Evolutionary conservation across 2,329 filamentous ascomycete genomes (phyloP).

Genomic region (Aspergillus caelatus): DNA sequence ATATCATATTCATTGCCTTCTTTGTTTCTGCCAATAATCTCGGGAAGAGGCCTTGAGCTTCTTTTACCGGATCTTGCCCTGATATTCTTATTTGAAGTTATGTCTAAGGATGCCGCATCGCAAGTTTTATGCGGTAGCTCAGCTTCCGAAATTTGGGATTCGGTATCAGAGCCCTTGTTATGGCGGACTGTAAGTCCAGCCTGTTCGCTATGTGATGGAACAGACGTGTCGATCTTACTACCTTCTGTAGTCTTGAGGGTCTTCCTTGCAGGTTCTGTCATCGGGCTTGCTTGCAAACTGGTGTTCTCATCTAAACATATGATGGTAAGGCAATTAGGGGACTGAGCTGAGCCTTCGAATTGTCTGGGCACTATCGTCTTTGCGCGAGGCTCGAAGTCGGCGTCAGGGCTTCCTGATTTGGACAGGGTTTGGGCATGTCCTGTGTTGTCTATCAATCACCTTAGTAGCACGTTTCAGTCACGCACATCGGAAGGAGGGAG

Average conservation of each 20-base stretch:
- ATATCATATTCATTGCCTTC: background rate
- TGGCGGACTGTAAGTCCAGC: background rate
- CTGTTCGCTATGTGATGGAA: background rate
- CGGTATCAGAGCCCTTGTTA: background rate
- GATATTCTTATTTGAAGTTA: too few species aligned
- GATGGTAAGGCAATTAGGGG: background rate
- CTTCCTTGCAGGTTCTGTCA: background rate
- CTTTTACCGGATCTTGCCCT: too few species aligned
- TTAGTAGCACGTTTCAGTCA: background rate
- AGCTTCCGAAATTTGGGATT: background rate
- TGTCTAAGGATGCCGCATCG: background rate
- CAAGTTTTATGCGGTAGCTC: background rate
- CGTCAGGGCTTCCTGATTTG: background rate
- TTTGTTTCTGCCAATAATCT: background rate
- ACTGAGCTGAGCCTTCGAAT: background rate
- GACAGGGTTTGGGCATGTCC: background rate
- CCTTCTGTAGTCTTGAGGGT: background rate
- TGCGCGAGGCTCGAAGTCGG: background rate
- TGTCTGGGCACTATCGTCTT: background rate
- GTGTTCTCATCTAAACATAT: background rate
- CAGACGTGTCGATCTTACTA: too few species aligned
- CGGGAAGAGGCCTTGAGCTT: background rate
- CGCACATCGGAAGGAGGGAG: background rate
- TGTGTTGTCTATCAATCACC: background rate
- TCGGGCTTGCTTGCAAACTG: background rate